phyloP scores from a whole-genome alignment of 257 asterid species.

The Jacaranda copaia region DNA sequence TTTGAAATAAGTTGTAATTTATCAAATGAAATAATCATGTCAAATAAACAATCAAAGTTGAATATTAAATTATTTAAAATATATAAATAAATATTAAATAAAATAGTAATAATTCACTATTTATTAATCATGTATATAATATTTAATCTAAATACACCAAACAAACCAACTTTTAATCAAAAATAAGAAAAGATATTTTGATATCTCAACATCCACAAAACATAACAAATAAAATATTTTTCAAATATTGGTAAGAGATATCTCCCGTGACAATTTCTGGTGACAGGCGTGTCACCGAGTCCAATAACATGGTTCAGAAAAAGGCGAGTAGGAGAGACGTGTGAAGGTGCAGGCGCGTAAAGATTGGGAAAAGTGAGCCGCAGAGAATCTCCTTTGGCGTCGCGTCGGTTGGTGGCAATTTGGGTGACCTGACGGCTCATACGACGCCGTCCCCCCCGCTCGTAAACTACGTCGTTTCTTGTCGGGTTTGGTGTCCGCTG shows the following conservation, averaged over 20 bases:
- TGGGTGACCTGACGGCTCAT: constrained; percentile 35
- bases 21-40: too few species aligned
- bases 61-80: too few species aligned
- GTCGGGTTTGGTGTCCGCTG: constrained; percentile 6
- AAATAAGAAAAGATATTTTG: too few species aligned
- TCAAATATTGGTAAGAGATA: neutral
- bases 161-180: too few species aligned
- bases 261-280: neutral
- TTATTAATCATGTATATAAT: too few species aligned
- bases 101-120: too few species aligned
- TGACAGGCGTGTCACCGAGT: constrained; percentile 41
- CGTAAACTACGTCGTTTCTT: constrained; percentile 22
- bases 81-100: too few species aligned
- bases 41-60: too few species aligned
- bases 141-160: too few species aligned
- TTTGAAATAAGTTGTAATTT: too few species aligned
- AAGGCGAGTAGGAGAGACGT: constrained; percentile 38
- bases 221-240: too few species aligned
- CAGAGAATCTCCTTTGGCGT: constrained; percentile 50
- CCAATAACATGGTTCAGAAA: neutral
- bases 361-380: constrained; percentile 34
- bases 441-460: constrained; percentile 35
- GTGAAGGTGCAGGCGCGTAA: constrained; percentile 75
- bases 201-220: neutral
- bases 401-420: constrained; percentile 56